Percentiles rank a stretch among this genome's conserved stretches.
Conservation (phyloP, 2,329 filamentous ascomycete genomes). For the Claviceps capensis region DNA sequence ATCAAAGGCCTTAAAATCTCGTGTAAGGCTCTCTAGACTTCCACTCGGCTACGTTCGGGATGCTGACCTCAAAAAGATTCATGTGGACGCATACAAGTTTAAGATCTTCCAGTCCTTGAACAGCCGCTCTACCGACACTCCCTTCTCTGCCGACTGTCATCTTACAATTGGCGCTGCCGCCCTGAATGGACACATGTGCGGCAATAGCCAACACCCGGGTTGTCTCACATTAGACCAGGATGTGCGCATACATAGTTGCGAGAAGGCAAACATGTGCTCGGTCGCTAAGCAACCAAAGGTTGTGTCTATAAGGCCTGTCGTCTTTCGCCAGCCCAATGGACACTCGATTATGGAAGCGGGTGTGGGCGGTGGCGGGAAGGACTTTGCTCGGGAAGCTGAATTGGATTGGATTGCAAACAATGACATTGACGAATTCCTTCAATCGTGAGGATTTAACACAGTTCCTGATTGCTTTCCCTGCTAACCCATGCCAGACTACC, state of each 20-base stretch:
- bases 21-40: conserved; percentile 25
- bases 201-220: conserved; percentile 55
- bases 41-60: neutral
- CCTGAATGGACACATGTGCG: conserved; percentile 60
- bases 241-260: conserved; percentile 73
- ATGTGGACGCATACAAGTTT: conserved; percentile 72
- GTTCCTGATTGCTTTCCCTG: neutral
- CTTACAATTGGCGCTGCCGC: conserved; percentile 47
- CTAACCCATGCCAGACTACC: conserved; percentile 10
- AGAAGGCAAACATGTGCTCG: conserved; percentile 52
- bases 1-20: conserved; percentile 52
- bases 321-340: conserved; percentile 48
- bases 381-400: conserved; percentile 55
- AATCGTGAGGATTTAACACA: conserved; percentile 14
- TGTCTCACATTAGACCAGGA: conserved; percentile 53
- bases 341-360: conserved; percentile 58
- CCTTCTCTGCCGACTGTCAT: conserved; percentile 26
- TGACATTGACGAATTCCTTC: conserved; percentile 35
- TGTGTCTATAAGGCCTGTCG: conserved; percentile 67
- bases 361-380: conserved; percentile 65
- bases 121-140: conserved; percentile 25
- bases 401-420: conserved; percentile 44
- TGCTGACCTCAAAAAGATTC: conserved; percentile 38
- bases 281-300: conserved; percentile 34
- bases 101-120: conserved; percentile 55